phyloP scores from a whole-genome alignment of 1,139 yeast genomes.

The Sugiyamaella grinbergsii region DNA sequence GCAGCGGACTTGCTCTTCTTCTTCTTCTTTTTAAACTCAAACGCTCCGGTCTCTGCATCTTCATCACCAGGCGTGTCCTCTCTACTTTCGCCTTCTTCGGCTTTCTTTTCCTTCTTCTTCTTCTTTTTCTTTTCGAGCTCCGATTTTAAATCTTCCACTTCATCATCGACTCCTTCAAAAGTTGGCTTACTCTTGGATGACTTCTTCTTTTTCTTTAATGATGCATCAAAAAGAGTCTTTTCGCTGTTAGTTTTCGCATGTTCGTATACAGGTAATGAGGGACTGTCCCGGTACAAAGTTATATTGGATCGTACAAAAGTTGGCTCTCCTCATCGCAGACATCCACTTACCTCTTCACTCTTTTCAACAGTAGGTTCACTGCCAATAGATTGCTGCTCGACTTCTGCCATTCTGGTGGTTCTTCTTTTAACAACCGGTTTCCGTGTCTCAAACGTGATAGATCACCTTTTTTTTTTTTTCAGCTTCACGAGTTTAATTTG shows the following conservation, averaged over 20 bases:
- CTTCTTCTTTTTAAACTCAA: constrained; percentile 80
- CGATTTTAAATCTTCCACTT: constrained; percentile 12
- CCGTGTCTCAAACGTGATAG: constrained; percentile 7
- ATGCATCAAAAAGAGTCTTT: constrained; percentile 36
- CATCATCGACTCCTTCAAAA: constrained; percentile 44
- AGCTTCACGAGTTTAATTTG: constrained; percentile 14
- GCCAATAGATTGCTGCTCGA: constrained; percentile 6
- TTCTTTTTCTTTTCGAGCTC: constrained; percentile 27
- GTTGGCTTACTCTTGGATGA: constrained; percentile 45
- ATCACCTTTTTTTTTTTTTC: constrained; percentile 17
- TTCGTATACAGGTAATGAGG: neutral
- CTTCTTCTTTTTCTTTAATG: constrained; percentile 83
- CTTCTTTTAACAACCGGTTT: neutral
- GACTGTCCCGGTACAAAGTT: neutral
- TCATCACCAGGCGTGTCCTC: constrained; percentile 41
- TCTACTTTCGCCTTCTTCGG: constrained; percentile 52
- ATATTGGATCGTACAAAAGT: neutral
- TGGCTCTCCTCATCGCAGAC: neutral
- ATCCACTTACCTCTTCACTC: constrained; percentile 13
- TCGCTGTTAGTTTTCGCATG: neutral
- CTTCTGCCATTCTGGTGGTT: constrained; percentile 11
- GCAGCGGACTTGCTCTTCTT: constrained; percentile 67
- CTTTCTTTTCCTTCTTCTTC: constrained; percentile 56
- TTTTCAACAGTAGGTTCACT: constrained; percentile 14
- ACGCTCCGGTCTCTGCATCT: constrained; percentile 48